Evolutionary conservation across 2,329 filamentous ascomycete genomes (phyloP).

Genomic region (Ceratocystis alfenasii): DNA sequence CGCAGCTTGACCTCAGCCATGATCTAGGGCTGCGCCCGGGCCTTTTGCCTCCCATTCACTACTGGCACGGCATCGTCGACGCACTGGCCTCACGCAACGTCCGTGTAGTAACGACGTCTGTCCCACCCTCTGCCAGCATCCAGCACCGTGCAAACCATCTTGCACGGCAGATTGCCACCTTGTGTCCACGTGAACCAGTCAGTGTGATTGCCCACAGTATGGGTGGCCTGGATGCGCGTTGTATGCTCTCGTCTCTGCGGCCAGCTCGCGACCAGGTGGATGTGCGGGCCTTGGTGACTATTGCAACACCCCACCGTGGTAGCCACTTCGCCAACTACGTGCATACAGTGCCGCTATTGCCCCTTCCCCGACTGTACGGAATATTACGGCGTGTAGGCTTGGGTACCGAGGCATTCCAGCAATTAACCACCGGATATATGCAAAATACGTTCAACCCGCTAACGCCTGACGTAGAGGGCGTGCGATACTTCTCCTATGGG

Average conservation of each 20-base stretch:
- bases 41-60: conserved; percentile 42
- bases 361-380: conserved; percentile 44
- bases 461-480: conserved; percentile 40
- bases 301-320: conserved; percentile 45
- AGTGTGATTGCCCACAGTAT: conserved; percentile 65
- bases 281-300: conserved; percentile 42
- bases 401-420: conserved; percentile 47
- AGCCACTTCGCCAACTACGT: conserved; percentile 45
- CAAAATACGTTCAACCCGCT: conserved; percentile 45
- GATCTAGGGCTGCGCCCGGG: conserved; percentile 24
- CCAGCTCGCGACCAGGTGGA: conserved; percentile 32
- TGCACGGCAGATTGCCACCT: conserved; percentile 39
- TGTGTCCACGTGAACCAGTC: conserved; percentile 42
- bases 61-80: conserved; percentile 54
- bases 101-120: conserved; percentile 47
- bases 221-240: conserved; percentile 53
- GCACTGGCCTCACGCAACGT: conserved; percentile 43
- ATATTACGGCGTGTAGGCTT: conserved; percentile 41
- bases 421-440: conserved; percentile 50
- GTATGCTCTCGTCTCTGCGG: conserved; percentile 49
- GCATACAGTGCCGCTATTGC: conserved; percentile 33
- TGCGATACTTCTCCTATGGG: conserved; percentile 53
- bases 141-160: conserved; percentile 47
- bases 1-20: conserved; percentile 38
- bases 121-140: conserved; percentile 50